phyloP scores from a whole-genome alignment of 2,329 filamentous ascomycete genomes.

The Lizonia empirigonia region DNA sequence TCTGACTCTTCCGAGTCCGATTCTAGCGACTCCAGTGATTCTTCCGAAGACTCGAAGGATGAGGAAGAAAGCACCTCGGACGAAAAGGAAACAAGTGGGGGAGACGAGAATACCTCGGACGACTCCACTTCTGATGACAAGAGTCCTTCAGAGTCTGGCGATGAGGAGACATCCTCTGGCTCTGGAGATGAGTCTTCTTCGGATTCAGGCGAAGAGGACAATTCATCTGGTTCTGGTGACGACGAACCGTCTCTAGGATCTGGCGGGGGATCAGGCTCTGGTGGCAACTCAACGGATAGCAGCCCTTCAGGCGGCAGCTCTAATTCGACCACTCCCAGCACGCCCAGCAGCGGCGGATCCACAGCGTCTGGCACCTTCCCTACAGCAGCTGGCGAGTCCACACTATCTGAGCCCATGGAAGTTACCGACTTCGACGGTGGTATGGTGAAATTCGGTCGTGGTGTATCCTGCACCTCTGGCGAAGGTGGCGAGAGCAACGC shows the following conservation, averaged over 20 bases:
- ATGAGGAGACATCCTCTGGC: neutral
- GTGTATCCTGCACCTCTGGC: constrained; percentile 42
- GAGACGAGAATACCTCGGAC: neutral
- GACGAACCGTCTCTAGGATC: neutral
- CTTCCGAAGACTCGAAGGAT: neutral
- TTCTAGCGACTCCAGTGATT: neutral
- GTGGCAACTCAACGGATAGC: too few species aligned
- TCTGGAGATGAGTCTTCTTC: constrained; percentile 1
- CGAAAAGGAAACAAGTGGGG: neutral
- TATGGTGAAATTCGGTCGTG: constrained; percentile 30
- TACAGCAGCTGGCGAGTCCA: constrained; percentile 26
- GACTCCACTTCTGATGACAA: constrained; percentile 1
- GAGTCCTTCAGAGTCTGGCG: neutral
- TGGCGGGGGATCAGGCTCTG: constrained; percentile 2
- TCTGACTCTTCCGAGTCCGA: neutral
- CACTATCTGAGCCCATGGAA: constrained; percentile 25
- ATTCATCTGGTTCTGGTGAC: neutral
- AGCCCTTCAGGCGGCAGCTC: neutral
- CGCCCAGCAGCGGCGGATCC: constrained; percentile 13
- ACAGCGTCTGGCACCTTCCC: constrained; percentile 28
- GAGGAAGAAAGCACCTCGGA: neutral
- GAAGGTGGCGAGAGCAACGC: constrained; percentile 55
- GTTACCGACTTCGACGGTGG: constrained; percentile 33
- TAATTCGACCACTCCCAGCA: neutral
- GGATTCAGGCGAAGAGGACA: neutral